These are phyloP conservation scores for Kodamaea neixiangensis DNA, from an alignment of 805 yeast genomes.

Conservation along the genomic window DNA sequence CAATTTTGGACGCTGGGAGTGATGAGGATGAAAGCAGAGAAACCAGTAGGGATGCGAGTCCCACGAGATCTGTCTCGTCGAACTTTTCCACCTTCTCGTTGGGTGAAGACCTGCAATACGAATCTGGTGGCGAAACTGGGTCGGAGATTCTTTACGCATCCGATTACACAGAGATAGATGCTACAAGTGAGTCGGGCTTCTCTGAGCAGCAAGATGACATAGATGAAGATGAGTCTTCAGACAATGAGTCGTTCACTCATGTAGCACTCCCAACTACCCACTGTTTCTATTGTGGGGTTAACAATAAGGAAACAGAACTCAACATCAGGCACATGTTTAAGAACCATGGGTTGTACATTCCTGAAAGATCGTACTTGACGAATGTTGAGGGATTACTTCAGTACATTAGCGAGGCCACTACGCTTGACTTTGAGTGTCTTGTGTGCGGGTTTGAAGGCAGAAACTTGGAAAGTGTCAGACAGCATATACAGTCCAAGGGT, in stretches of 20 bases:
- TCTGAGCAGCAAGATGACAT: not conserved
- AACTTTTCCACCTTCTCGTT: constrained; percentile 57
- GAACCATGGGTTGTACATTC: constrained; percentile 48
- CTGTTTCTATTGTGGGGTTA: constrained; percentile 60
- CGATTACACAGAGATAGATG: constrained; percentile 20
- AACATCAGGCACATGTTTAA: constrained; percentile 50
- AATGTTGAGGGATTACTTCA: constrained; percentile 41
- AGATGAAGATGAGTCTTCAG: constrained; percentile 15
- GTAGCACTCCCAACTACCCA: constrained; percentile 48
- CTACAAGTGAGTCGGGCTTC: constrained; percentile 11
- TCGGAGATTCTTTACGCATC: constrained; percentile 48
- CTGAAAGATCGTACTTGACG: constrained; percentile 39
- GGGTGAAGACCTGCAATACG: constrained; percentile 39
- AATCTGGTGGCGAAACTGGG: constrained; percentile 45
- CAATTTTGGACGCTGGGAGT: constrained; percentile 30
- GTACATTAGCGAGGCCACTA: constrained; percentile 38
- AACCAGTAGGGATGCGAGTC: constrained; percentile 44
- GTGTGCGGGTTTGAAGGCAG: constrained; percentile 47
- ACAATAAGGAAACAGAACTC: constrained; percentile 54
- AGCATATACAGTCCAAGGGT: constrained; percentile 45
- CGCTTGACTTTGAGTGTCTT: constrained; percentile 45
- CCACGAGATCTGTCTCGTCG: constrained; percentile 56
- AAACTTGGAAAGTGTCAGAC: constrained; percentile 43
- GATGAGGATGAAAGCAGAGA: constrained; percentile 34
- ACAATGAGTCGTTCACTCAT: constrained; percentile 24